phyloP scores from a whole-genome alignment of 176 grass and related monocot species.

The Oryza glumipatula region DNA sequence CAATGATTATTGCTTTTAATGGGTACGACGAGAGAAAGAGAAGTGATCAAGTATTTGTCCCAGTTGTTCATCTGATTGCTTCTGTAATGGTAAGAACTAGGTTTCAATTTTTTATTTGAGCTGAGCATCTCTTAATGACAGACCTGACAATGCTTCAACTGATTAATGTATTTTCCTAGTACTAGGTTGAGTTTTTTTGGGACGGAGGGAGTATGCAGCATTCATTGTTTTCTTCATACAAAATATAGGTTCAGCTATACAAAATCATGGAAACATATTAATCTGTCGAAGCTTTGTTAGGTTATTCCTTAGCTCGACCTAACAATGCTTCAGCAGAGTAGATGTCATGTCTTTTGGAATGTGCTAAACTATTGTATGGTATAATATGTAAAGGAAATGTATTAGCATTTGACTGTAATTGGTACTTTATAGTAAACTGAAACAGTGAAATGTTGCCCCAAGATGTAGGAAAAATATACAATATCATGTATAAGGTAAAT shows the following conservation, averaged over 20 bases:
- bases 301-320: not conserved
- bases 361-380: not conserved
- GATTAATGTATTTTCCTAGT: conserved; percentile 26
- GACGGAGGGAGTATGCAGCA: not conserved
- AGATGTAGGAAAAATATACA: not conserved
- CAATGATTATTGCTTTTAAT: conserved; percentile 97
- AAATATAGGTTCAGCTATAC: not conserved
- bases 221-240: conserved; percentile 14
- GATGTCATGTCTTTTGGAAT: not conserved
- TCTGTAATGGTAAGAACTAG: conserved; percentile 66
- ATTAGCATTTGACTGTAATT: not conserved
- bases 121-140: not conserved
- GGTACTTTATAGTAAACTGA: not conserved
- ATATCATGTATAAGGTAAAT: not conserved
- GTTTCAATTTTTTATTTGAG: not conserved
- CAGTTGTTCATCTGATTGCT: conserved; percentile 74
- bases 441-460: not conserved
- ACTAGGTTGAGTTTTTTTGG: no score
- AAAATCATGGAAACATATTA: conserved; percentile 39
- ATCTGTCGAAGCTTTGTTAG: conserved; percentile 27
- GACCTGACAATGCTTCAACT: conserved; percentile 21
- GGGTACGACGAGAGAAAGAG: conserved; percentile 80
- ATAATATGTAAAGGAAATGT: not conserved
- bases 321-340: not conserved
- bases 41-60: conserved; percentile 70